A percentile compares a stretch with the other conserved stretches of the same genome.
phyloP scores from a whole-genome alignment of 208 protist species.

The Leishmania mexicana region DNA sequence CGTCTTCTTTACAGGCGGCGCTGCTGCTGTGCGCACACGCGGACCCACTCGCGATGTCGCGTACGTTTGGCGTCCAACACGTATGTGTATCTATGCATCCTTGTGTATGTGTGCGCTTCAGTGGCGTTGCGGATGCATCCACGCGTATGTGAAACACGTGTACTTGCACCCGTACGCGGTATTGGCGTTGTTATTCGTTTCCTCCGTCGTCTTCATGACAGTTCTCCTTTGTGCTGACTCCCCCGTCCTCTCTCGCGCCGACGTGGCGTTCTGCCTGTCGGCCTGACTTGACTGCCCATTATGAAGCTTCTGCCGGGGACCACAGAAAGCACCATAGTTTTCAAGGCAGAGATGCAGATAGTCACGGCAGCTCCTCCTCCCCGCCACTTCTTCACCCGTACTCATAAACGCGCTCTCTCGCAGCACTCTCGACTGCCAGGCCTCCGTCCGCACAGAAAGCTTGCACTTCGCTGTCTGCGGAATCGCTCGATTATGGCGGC shows the following conservation, averaged over 20 bases:
- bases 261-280: neutral
- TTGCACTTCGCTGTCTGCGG: neutral
- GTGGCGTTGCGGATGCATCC: neutral
- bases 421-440: neutral
- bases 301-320: neutral
- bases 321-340: neutral
- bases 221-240: neutral
- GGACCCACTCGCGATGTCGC: neutral
- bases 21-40: neutral
- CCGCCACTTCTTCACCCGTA: neutral
- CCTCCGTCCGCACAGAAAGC: neutral
- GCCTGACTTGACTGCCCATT: too few relatives aligned
- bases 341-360: neutral
- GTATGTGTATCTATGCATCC: constrained; percentile 5
- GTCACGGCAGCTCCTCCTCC: neutral
- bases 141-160: neutral
- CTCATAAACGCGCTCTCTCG: neutral
- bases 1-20: neutral
- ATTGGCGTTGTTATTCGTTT: too few relatives aligned
- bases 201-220: neutral
- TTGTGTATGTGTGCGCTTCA: constrained; percentile 4
- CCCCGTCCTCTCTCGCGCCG: neutral
- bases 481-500: neutral
- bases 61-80: neutral
- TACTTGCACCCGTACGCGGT: too few relatives aligned